Evolutionary conservation across 108 stramenopile genomes (phyloP), one percentile per base, ranked within the genome.

Genomic region (Skeletonema grethae): DNA sequence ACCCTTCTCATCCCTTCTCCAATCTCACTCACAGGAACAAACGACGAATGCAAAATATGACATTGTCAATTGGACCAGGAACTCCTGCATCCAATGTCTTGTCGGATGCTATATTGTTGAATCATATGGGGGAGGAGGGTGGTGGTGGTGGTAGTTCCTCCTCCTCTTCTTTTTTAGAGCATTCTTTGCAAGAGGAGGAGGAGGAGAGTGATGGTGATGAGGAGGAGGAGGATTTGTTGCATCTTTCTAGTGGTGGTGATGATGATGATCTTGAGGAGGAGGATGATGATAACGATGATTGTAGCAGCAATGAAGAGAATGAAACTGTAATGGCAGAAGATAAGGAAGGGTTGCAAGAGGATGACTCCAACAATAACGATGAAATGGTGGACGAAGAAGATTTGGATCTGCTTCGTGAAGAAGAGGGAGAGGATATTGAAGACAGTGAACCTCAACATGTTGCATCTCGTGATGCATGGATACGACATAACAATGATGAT

Each of bases 21-120:
- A 28, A 28, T 28, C 13, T 24, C 59, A 24, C 39, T 5, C 31
- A 22, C 5, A 89, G 92, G 92, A 93, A 93, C 77, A 69, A 69
- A 36, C 62, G 67, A 20, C 63, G 92, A 50, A 59, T 93, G 72
- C 85, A 93, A 74, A 90, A 93, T 65, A 87, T 89, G 82, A 93
- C 85, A 61, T 75, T 93, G 7, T 83, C 88, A 5, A 81, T 90
- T 13, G 92, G 92, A 11, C 88, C 89, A 4, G 85, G 82, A 9
- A 90, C 89, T 29, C 90, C 88, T 36, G 92, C 92, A 2, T 61
- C 86, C 12, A 61, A 82, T 64, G 34, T 79, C 39, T 53, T 75
- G 69, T 46, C 45, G 18, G 46, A 48, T 48, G 46, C n/a, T 48
- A 16, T 4, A 48, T 18, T 48, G 36, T 11, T 38, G 10, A 11